Evolutionary conservation across 2,329 filamentous ascomycete species (phyloP).

Genomic region (Triangularia setosa): DNA sequence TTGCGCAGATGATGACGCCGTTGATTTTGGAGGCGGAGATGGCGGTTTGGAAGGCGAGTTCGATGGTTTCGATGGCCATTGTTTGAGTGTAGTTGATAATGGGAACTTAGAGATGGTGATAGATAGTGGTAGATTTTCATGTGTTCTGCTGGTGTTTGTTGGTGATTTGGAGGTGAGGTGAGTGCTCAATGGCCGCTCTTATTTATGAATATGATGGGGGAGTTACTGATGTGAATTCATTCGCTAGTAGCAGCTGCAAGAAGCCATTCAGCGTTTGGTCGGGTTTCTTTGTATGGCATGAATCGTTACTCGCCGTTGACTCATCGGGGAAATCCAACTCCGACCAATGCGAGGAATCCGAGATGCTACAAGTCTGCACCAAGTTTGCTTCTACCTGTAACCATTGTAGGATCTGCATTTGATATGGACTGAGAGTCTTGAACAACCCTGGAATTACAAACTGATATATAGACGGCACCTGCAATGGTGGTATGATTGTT

Average conservation of each 20-base stretch:
- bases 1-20: slow-evolving; percentile 41
- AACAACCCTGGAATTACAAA: too few relatives aligned
- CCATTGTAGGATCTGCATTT: too few relatives aligned
- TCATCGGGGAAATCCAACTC: not conserved
- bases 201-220: not conserved
- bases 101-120: not conserved
- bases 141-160: not conserved
- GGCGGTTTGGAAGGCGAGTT: slow-evolving; percentile 36
- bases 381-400: too few relatives aligned
- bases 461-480: too few relatives aligned
- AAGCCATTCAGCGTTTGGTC: not conserved
- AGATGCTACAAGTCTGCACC: not conserved
- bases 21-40: slow-evolving; percentile 42
- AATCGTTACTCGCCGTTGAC: not conserved
- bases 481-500: too few relatives aligned
- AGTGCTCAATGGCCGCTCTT: not conserved
- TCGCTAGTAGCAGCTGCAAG: not conserved
- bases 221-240: not conserved
- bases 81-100: not conserved
- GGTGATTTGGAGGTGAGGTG: not conserved
- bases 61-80: slow-evolving; percentile 30
- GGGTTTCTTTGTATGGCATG: not conserved
- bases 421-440: too few relatives aligned
- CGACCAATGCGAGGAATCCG: not conserved
- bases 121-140: not conserved